Conservation (phyloP, 2,329 filamentous ascomycete genomes). For the Juglanconis oblonga region DNA sequence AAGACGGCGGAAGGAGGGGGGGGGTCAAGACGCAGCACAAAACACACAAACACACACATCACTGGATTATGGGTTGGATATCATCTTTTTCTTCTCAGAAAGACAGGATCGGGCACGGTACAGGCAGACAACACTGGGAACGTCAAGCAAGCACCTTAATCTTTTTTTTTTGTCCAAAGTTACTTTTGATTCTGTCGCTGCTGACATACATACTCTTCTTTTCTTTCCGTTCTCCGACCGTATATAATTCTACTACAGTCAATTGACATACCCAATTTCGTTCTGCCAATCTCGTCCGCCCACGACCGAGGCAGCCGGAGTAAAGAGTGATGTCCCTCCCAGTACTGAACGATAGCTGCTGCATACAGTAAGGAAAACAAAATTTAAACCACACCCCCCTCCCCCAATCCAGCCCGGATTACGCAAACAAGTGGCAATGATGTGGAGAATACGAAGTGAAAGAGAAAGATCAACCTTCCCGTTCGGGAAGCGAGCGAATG, state of each 20-base stretch:
- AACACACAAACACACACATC: neutral
- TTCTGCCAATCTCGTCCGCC: neutral
- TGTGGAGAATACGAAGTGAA: neutral
- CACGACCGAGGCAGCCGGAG: too few relatives aligned
- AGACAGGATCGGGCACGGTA: neutral
- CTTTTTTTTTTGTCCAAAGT: neutral
- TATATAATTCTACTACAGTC: neutral
- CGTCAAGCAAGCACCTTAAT: neutral
- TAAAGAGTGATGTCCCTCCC: too few relatives aligned
- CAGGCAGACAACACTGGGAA: neutral
- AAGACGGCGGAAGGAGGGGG: neutral
- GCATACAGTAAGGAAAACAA: neutral
- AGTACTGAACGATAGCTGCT: too few relatives aligned
- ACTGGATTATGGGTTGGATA: neutral
- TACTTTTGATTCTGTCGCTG: neutral
- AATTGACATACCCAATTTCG: neutral
- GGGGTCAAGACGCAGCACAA: neutral
- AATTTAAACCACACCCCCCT: too few relatives aligned
- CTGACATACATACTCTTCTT: neutral
- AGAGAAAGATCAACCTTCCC: neutral
- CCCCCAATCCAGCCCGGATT: neutral
- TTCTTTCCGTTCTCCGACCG: neutral
- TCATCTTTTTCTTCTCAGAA: neutral
- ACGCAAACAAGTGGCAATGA: conserved; percentile 1
- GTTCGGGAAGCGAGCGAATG: neutral